Evolutionary conservation across 495 filamentous ascomycete species (phyloP), one percentile per base, ranked within the genome.

Genomic region (Trichocladium antarcticum): DNA sequence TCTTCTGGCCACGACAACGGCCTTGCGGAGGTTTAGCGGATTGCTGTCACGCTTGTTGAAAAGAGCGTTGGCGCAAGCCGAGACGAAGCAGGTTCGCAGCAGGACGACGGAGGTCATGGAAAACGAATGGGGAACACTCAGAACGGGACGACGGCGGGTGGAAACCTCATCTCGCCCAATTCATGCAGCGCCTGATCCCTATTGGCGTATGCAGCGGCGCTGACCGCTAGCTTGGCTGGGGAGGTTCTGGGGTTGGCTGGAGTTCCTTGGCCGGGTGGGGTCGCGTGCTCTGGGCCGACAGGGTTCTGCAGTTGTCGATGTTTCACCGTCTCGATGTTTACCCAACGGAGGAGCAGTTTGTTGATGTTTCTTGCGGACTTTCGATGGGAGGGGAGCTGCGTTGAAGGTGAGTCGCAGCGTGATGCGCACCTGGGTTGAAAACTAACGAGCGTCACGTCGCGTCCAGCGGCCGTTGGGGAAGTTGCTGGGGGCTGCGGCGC

Each of bases 51-150:
- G 53, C 21, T 41, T 47, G 35, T 59, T 53, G 39, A 63, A 64
- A 56, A 66, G 66, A 64, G 64, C 41, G 62, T 58, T 57, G 47
- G 61, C 56, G 51, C 57, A 61, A 37, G 59, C 57, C 59, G 58
- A 62, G 36, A 64, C 44, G 47, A 60, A 57, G 53, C 64, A 67
- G 37, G 57, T 61, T 38, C 54, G 51, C 27, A 67, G 38, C 47
- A 66, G 54, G 46, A 49, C 55, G 51, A 47, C 45, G 49, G 58
- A 60, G 58, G 59, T 67, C 64, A 67, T 69, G 54, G 47, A 51
- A 53, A 56, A 40, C 37, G 43, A 57, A 45, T 36, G 42, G 43
- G 50, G 24, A n/a, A 22, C n/a, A 22, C 15, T 61, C 53, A 59
- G 58, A 58, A 47, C 40, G 42, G 42, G 56, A 45, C 39, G 51